Evolutionary conservation across 495 filamentous ascomycete species (phyloP).

Genomic region (Podospora pseudocomata): DNA sequence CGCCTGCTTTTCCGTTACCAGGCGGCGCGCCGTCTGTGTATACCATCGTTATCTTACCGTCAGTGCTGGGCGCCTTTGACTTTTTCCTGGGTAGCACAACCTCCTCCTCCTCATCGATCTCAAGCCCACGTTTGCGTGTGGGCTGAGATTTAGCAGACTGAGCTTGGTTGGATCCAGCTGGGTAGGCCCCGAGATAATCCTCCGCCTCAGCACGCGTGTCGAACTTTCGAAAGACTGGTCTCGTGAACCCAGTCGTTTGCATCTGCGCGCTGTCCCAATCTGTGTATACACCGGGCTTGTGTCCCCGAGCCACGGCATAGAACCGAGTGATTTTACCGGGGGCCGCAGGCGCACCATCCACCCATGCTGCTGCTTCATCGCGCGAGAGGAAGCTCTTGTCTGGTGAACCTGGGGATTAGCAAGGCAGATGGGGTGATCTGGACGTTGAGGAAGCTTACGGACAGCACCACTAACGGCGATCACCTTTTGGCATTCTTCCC

Average conservation of each 20-base stretch:
- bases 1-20: conserved; percentile 68
- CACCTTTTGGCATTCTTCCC: conserved; percentile 76
- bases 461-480: conserved; percentile 81
- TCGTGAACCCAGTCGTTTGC: conserved; percentile 72
- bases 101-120: conserved; percentile 27
- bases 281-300: conserved; percentile 81
- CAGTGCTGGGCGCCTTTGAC: conserved; percentile 40
- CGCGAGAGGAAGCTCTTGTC: conserved; percentile 79
- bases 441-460: conserved; percentile 29
- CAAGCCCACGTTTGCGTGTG: conserved; percentile 28
- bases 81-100: conserved; percentile 52
- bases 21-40: conserved; percentile 87
- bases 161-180: conserved; percentile 39
- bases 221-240: conserved; percentile 80
- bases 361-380: conserved; percentile 74
- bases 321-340: conserved; percentile 48
- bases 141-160: conserved; percentile 28
- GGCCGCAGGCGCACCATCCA: conserved; percentile 53
- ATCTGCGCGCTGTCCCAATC: conserved; percentile 76
- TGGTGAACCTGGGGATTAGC: conserved; percentile 26
- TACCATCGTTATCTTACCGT: conserved; percentile 41
- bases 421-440: not conserved
- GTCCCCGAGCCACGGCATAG: conserved; percentile 83
- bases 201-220: conserved; percentile 70
- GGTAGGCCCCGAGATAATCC: conserved; percentile 36